Evolutionary conservation across 371 early-diverging fungal genomes (phyloP).

Genomic region (Capillidium rhysosporum): DNA sequence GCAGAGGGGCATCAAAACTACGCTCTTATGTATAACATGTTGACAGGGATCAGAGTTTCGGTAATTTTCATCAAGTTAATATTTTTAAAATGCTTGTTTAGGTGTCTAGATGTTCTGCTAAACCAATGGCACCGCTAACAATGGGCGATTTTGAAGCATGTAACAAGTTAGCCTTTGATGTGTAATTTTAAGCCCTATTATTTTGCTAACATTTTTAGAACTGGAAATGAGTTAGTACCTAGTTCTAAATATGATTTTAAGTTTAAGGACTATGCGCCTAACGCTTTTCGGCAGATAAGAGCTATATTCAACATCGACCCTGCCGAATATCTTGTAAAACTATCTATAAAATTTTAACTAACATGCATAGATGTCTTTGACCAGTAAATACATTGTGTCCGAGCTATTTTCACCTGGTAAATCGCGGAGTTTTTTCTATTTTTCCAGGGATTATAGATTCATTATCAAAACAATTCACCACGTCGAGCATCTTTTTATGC

Average conservation of each 20-base stretch:
- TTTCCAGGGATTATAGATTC: slow-evolving; percentile 88
- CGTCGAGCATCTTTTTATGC: slow-evolving; percentile 81
- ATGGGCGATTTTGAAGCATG: slow-evolving; percentile 63
- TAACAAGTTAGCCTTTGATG: slow-evolving; percentile 85
- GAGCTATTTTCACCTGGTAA: slow-evolving; percentile 92
- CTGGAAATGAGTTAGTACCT: slow-evolving; percentile 86
- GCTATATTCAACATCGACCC: slow-evolving; percentile 78
- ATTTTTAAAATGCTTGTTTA: neutral
- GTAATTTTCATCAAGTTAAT: slow-evolving; percentile 19
- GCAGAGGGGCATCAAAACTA: slow-evolving; percentile 46
- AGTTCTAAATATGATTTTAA: slow-evolving; percentile 90
- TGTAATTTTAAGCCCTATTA: slow-evolving; percentile 21
- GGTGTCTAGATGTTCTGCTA: slow-evolving; percentile 71
- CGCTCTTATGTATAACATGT: slow-evolving; percentile 93
- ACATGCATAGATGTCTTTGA: slow-evolving; percentile 51
- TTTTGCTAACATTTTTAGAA: slow-evolving; percentile 17
- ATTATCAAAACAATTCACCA: slow-evolving; percentile 95
- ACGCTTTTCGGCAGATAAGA: slow-evolving; percentile 83
- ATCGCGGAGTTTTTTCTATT: slow-evolving; percentile 91
- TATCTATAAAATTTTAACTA: neutral
- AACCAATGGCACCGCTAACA: slow-evolving; percentile 43
- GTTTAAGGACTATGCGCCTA: slow-evolving; percentile 95
- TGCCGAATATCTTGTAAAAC: slow-evolving; percentile 76
- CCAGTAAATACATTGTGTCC: slow-evolving; percentile 86
- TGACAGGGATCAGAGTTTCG: slow-evolving; percentile 78